Evolutionary conservation across 2,329 filamentous ascomycete genomes (phyloP).

Genomic region (Venturia oleaginea): DNA sequence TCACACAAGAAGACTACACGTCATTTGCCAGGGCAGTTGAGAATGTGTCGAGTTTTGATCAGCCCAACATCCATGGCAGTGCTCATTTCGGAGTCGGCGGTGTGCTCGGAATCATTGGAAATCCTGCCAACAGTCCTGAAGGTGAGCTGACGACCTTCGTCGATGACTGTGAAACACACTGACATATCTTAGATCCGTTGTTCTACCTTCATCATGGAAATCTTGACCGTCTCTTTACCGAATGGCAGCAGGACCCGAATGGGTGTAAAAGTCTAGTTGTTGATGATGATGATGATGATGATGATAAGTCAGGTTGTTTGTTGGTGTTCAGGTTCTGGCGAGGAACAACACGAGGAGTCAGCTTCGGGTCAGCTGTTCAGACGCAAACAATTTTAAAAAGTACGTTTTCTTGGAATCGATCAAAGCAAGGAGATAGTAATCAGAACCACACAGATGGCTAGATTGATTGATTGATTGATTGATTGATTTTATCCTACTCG

Average conservation of each 20-base stretch:
- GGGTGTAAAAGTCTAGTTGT: too few relatives aligned
- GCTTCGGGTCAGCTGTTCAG: too few relatives aligned
- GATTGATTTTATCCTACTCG: too few relatives aligned
- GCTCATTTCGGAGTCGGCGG: slow-evolving; percentile 31
- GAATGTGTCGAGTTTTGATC: slow-evolving; percentile 20
- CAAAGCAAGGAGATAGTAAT: too few relatives aligned
- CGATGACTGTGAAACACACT: neutral
- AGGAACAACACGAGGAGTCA: too few relatives aligned
- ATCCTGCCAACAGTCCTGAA: slow-evolving; percentile 28
- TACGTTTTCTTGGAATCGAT: too few relatives aligned
- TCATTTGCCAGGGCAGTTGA: slow-evolving; percentile 24
- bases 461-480: too few relatives aligned
- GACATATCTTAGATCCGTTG: neutral
- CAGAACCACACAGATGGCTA: too few relatives aligned
- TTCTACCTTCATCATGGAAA: neutral
- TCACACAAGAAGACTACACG: slow-evolving; percentile 22
- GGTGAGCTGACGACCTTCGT: slow-evolving; percentile 15
- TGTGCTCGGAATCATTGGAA: slow-evolving; percentile 24
- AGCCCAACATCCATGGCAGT: slow-evolving; percentile 26
- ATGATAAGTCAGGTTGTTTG: too few relatives aligned
- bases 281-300: too few relatives aligned
- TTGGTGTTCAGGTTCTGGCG: too few relatives aligned
- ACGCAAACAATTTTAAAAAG: too few relatives aligned
- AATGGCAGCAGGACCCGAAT: neutral
- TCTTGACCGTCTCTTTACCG: neutral